phyloP scores from a whole-genome alignment of 495 filamentous ascomycete species.

The Darksidea phi region DNA sequence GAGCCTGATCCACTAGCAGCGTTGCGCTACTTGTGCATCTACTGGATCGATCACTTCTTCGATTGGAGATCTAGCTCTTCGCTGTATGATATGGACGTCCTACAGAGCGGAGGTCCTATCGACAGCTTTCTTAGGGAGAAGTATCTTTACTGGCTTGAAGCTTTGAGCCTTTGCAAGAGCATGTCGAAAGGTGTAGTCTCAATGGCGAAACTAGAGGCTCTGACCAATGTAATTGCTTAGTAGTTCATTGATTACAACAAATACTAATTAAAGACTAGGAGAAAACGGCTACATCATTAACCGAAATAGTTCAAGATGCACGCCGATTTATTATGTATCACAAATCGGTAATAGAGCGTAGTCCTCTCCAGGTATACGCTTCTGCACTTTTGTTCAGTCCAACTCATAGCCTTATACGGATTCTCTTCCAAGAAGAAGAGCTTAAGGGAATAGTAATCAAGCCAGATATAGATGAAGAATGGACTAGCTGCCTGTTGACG shows the following conservation, averaged over 20 bases:
- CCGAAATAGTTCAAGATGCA: conserved; percentile 34
- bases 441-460: conserved; percentile 14
- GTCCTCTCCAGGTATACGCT: conserved; percentile 42
- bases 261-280: too few relatives aligned
- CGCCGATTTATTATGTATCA: conserved; percentile 41
- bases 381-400: conserved; percentile 45
- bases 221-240: background rate
- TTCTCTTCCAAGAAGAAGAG: conserved; percentile 24
- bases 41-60: too few relatives aligned
- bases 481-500: conserved; percentile 15
- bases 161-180: conserved; percentile 40
- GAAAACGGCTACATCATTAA: background rate
- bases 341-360: conserved; percentile 35
- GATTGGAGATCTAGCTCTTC: too few relatives aligned
- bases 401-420: conserved; percentile 19
- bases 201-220: conserved; percentile 6
- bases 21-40: too few relatives aligned
- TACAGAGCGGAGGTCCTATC: conserved; percentile 26
- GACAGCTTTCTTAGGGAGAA: conserved; percentile 44
- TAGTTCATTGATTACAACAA: too few relatives aligned
- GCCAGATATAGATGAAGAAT: conserved; percentile 17
- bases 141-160: conserved; percentile 51
- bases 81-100: background rate
- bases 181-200: conserved; percentile 37
- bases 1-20: too few relatives aligned